phyloP scores from a whole-genome alignment of 2,329 filamentous ascomycete genomes.

The Stagonosporopsis tanaceti region DNA sequence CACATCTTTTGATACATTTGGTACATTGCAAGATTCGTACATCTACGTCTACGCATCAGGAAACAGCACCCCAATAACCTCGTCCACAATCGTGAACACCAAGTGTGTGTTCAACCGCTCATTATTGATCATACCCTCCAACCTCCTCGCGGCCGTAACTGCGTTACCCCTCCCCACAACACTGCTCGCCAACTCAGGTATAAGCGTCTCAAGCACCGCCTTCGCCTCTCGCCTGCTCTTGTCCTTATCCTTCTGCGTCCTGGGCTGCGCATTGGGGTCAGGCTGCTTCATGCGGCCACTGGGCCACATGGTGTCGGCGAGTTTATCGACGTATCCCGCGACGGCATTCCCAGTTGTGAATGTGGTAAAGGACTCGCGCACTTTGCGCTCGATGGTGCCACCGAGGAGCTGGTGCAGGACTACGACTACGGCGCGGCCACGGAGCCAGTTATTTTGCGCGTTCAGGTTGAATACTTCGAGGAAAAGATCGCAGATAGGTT shows the following conservation, averaged over 20 bases:
- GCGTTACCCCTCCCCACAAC: conserved; percentile 94
- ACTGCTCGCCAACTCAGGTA: conserved; percentile 90
- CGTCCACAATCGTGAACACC: conserved; percentile 59
- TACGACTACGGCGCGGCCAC: conserved; percentile 92
- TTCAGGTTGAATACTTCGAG: conserved; percentile 95
- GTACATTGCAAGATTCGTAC: not conserved
- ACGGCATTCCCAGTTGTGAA: conserved; percentile 81
- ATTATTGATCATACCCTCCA: conserved; percentile 94
- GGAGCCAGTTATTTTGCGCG: conserved; percentile 94
- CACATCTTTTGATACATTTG: too few species aligned
- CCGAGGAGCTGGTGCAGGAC: conserved; percentile 95
- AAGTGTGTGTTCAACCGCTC: conserved; percentile 74
- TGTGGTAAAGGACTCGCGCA: conserved; percentile 80
- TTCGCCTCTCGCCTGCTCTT: conserved; percentile 87
- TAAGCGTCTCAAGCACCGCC: conserved; percentile 84
- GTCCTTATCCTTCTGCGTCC: conserved; percentile 76
- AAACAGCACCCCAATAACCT: conserved; percentile 57
- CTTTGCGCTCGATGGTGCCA: conserved; percentile 94
- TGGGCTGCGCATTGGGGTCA: conserved; percentile 54
- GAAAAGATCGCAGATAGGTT: conserved; percentile 97
- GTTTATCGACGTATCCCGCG: conserved; percentile 74
- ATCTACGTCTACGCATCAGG: conserved; percentile 30
- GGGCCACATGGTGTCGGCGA: conserved; percentile 86
- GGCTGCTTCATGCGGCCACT: conserved; percentile 61
- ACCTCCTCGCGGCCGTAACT: conserved; percentile 83